Conservation (phyloP, 768 basidiomycete genomes). For the Boletus vinaceobasis region DNA sequence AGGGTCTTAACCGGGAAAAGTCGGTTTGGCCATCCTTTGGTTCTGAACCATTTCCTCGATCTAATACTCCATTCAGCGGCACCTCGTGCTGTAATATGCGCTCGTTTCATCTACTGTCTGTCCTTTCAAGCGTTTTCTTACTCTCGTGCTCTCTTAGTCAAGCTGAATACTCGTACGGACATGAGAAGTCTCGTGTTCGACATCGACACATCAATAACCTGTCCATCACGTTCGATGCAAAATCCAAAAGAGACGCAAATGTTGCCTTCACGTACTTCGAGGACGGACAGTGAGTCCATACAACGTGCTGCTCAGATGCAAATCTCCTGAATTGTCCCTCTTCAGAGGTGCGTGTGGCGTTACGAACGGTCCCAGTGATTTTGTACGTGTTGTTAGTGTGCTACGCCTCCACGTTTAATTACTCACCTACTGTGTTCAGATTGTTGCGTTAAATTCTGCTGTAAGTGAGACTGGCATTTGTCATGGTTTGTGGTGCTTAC, state of each 20-base stretch:
- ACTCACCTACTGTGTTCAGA: slow-evolving; percentile 25
- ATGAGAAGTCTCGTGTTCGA: slow-evolving; percentile 9
- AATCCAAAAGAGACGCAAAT: slow-evolving; percentile 18
- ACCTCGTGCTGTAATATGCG: slow-evolving; percentile 23
- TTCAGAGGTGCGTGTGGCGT: slow-evolving; percentile 42
- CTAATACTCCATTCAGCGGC: neutral
- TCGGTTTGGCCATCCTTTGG: neutral
- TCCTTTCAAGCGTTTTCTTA: slow-evolving; percentile 21
- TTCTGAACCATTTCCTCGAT: neutral
- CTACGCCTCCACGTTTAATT: neutral
- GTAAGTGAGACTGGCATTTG: slow-evolving; percentile 25
- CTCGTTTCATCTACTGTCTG: slow-evolving; percentile 23
- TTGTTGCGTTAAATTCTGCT: slow-evolving; percentile 42
- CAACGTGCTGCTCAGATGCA: neutral
- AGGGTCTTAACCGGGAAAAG: neutral
- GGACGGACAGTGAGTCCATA: slow-evolving; percentile 23
- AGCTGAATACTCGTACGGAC: slow-evolving; percentile 10
- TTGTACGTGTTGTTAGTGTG: slow-evolving; percentile 15
- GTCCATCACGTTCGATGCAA: neutral
- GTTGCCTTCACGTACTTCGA: slow-evolving; percentile 26
- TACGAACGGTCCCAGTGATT: slow-evolving; percentile 23
- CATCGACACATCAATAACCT: slow-evolving; percentile 2
- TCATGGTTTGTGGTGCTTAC: neutral
- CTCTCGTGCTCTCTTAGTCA: slow-evolving; percentile 9
- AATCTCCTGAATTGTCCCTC: neutral